These are phyloP conservation scores for Penicillium turbatum DNA, from an alignment of 495 filamentous ascomycete genomes.

Conservation along the genomic window DNA sequence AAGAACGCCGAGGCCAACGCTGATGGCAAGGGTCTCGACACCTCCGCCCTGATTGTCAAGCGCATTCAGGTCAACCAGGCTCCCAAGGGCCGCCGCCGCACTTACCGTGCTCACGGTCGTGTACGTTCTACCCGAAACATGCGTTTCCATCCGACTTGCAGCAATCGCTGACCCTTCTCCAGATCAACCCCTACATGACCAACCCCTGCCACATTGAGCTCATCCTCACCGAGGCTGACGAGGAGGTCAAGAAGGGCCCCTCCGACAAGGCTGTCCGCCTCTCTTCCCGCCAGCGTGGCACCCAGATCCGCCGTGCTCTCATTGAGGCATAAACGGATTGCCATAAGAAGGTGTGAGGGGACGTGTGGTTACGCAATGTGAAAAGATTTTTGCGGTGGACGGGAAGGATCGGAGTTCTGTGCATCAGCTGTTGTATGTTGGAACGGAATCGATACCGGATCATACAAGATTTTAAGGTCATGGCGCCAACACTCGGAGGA, in stretches of 20 bases:
- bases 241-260: slow-evolving; percentile 71
- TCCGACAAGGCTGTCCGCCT: slow-evolving; percentile 61
- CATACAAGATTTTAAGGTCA: slow-evolving; percentile 39
- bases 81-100: slow-evolving; percentile 94
- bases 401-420: slow-evolving; percentile 29
- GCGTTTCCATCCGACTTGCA: too few relatives aligned
- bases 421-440: slow-evolving; percentile 29
- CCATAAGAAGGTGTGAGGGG: slow-evolving; percentile 26
- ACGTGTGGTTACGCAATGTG: slow-evolving; percentile 11
- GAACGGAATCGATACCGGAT: slow-evolving; percentile 41
- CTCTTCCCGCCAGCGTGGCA: slow-evolving; percentile 83
- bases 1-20: slow-evolving; percentile 99
- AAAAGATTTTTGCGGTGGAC: slow-evolving; percentile 30
- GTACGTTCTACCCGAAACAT: slow-evolving; percentile 56
- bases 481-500: slow-evolving; percentile 28
- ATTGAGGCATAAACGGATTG: slow-evolving; percentile 62
- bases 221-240: slow-evolving; percentile 94
- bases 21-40: slow-evolving; percentile 98
- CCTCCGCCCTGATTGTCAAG: slow-evolving; percentile 91
- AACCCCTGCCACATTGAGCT: slow-evolving; percentile 99
- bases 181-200: slow-evolving; percentile 99
- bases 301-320: slow-evolving; percentile 72
- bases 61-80: slow-evolving; percentile 99
- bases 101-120: slow-evolving; percentile 99
- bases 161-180: not conserved